Evolutionary conservation across 1,284 basidiomycete genomes (phyloP), one percentile per base, ranked within the genome.

Genomic region (Coniferiporia weirii): DNA sequence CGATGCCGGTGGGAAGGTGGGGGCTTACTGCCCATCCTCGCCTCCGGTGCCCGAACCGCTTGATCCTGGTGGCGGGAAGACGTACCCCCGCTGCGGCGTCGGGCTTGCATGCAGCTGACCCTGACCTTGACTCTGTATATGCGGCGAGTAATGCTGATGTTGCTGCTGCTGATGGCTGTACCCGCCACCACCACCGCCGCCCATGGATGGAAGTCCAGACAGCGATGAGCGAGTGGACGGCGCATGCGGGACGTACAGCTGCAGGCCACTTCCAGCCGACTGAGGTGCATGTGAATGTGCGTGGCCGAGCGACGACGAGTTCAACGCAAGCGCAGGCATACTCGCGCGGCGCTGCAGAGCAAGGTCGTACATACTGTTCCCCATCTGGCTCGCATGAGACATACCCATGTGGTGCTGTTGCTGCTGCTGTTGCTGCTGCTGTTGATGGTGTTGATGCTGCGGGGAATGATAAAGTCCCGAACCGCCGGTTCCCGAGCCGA

Each of bases 391-490:
- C 40, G 40, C 40, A n/a, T 43, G 40, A 12, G n/a, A n/a, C 40
- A n/a, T 43, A 52, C 27, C 27, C 27, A 27, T 27, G 27, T 40
- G 60, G 43, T 52, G 43, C 59, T 46, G 55, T 6, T 40, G 47
- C 17, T 48, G 47, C 47, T 52, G 43, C 59, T 46, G 55, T 6
- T 40, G 47, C 17, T 48, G 47, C 47, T 48, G 47, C 3, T 48
- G 47, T 19, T 48, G 47, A 12, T 48, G 47, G 27, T 43, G 40
- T 13, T 48, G 47, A 19, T 48, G 47, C 47, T 19, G 27, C 19
- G 47, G 10, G 19, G 10, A 12, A 12, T 20, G 47, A 12, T 48
- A 19, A 12, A 19, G 10, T 15, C 12, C 10, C 47, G 12, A n/a
- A 12, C 40, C n/a, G n/a, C n/a, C n/a, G n/a, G n/a, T n/a, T 15